Evolutionary conservation across 768 basidiomycete genomes (phyloP).

Genomic region (Multifurca ochricompacta): DNA sequence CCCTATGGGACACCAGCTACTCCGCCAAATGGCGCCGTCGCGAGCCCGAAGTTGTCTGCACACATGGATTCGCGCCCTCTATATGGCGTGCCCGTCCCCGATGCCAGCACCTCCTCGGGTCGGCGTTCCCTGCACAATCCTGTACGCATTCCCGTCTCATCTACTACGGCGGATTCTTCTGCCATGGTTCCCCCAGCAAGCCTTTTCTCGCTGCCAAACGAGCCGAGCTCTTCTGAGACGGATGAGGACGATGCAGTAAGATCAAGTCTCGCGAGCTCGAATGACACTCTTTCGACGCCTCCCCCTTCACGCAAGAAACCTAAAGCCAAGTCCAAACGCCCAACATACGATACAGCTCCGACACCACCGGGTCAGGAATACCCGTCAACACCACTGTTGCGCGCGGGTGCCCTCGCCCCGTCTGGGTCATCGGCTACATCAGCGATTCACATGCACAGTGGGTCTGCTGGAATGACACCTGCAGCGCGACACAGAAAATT

Average conservation of each 20-base stretch:
- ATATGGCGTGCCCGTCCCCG: constrained; percentile 13
- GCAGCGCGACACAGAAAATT: constrained; percentile 7
- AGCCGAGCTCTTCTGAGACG: constrained; percentile 14
- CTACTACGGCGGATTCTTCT: constrained; percentile 10
- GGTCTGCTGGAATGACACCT: constrained; percentile 18
- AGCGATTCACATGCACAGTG: not conserved
- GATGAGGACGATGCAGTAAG: constrained; percentile 13
- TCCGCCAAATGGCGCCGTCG: not conserved
- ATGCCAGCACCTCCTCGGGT: constrained; percentile 11
- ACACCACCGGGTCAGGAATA: constrained; percentile 2
- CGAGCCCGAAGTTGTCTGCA: constrained; percentile 2
- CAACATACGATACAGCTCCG: constrained; percentile 17
- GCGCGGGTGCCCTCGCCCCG: not conserved
- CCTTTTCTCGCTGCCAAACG: constrained; percentile 16
- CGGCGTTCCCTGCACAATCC: constrained; percentile 5
- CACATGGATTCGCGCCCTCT: not conserved
- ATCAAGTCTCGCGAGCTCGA: constrained; percentile 19
- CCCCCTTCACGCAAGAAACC: constrained; percentile 13
- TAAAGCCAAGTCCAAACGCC: constrained; percentile 2
- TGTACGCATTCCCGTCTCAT: constrained; percentile 2
- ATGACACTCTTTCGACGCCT: constrained; percentile 19
- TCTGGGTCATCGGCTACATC: constrained; percentile 6
- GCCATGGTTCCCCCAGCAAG: constrained; percentile 15
- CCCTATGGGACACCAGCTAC: not conserved
- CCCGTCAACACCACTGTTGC: constrained; percentile 12